A percentile compares a stretch with the other conserved stretches of the same genome.
phyloP scores from a whole-genome alignment of 495 filamentous ascomycete genomes.

The Amorphotheca resinae region DNA sequence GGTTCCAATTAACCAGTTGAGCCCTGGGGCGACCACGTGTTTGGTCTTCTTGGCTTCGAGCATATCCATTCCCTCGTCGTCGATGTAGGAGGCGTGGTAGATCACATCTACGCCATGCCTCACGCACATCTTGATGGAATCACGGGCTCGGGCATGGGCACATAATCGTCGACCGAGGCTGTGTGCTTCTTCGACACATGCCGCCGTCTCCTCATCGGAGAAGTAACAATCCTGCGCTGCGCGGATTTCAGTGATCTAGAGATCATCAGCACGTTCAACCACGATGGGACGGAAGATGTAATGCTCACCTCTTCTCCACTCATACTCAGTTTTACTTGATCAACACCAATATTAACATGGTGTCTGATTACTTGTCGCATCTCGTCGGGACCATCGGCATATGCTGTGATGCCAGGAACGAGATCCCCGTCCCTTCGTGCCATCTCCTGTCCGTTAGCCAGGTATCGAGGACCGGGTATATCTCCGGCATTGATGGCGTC shows the following conservation, averaged over 20 bases:
- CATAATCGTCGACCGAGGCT: constrained; percentile 31
- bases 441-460: constrained; percentile 40
- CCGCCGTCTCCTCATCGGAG: constrained; percentile 34
- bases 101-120: constrained; percentile 39
- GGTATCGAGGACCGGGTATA: constrained; percentile 37
- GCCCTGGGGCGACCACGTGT: constrained; percentile 34
- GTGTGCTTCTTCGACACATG: constrained; percentile 40
- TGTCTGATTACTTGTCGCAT: constrained; percentile 35
- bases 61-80: constrained; percentile 36
- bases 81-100: constrained; percentile 38
- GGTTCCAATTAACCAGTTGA: constrained; percentile 34
- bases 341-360: constrained; percentile 33
- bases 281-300: background rate
- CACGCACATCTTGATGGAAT: constrained; percentile 35
- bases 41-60: constrained; percentile 33
- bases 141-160: constrained; percentile 36
- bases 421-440: constrained; percentile 32
- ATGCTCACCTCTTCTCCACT: constrained; percentile 31
- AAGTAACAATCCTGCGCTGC: constrained; percentile 38
- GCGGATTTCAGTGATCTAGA: constrained; percentile 24
- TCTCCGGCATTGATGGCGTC: constrained; percentile 42
- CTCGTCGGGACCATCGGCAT: constrained; percentile 32
- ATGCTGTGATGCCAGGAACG: constrained; percentile 34
- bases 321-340: constrained; percentile 42
- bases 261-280: background rate